phyloP scores from a whole-genome alignment of 768 basidiomycete species.

The Serendipita sp. region DNA sequence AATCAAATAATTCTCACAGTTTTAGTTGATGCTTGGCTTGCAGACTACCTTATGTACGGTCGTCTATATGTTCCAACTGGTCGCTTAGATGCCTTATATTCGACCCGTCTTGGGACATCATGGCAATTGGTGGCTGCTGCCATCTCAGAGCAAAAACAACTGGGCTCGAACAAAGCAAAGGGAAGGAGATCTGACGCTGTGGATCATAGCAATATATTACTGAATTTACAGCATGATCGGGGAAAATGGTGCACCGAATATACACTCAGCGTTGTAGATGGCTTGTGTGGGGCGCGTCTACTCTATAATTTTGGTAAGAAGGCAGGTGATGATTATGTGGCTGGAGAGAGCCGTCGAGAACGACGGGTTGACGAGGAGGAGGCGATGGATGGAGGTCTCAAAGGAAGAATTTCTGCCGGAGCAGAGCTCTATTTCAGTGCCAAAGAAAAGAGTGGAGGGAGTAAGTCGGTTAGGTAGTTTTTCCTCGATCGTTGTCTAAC shows the following conservation, averaged over 20 bases:
- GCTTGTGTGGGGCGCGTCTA: conserved; percentile 78
- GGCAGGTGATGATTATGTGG: conserved; percentile 24
- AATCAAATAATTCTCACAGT: background rate
- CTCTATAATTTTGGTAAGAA: conserved; percentile 84
- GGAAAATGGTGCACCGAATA: conserved; percentile 91
- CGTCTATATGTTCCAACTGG: conserved; percentile 80
- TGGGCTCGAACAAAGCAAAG: conserved; percentile 8
- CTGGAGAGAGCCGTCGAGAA: conserved; percentile 13
- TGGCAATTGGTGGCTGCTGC: conserved; percentile 71
- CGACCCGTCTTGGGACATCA: conserved; percentile 62
- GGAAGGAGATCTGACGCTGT: conserved; percentile 9
- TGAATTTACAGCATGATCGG: conserved; percentile 81
- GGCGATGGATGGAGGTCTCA: conserved; percentile 76
- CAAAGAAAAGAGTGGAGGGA: conserved; percentile 82
- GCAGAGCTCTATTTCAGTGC: conserved; percentile 90
- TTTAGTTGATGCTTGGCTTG: background rate
- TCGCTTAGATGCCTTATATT: conserved; percentile 77
- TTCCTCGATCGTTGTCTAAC: background rate
- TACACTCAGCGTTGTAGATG: conserved; percentile 84
- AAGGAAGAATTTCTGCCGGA: conserved; percentile 79
- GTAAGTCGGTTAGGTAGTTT: conserved; percentile 29
- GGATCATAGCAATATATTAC: conserved; percentile 35
- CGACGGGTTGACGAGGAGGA: conserved; percentile 86
- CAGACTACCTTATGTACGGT: conserved; percentile 90
- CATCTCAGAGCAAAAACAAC: conserved; percentile 41